Evolutionary conservation across 768 basidiomycete genomes (phyloP).

Genomic region (Gyrodon lividus): DNA sequence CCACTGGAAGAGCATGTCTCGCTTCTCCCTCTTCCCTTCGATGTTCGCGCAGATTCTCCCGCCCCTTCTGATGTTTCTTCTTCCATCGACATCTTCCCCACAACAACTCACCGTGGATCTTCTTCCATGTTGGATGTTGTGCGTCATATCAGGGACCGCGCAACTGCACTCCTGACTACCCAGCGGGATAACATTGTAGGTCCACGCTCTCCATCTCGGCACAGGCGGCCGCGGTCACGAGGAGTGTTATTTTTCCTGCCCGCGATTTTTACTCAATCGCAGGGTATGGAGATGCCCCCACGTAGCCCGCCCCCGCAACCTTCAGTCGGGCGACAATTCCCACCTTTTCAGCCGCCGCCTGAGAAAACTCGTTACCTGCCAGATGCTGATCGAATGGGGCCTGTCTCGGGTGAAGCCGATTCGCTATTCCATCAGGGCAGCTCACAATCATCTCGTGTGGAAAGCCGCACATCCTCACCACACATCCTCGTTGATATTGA

Average conservation of each 20-base stretch:
- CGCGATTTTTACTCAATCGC: conserved; percentile 63
- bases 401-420: conserved; percentile 20
- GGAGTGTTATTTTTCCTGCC: conserved; percentile 82
- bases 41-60: conserved; percentile 57
- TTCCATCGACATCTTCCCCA: conserved; percentile 41
- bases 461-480: conserved; percentile 27
- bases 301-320: conserved; percentile 34
- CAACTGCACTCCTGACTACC: conserved; percentile 44
- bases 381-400: conserved; percentile 35
- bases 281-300: conserved; percentile 28
- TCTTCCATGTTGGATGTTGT: conserved; percentile 52
- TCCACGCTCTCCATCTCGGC: conserved; percentile 48
- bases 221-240: conserved; percentile 48
- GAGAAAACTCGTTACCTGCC: conserved; percentile 46
- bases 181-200: conserved; percentile 35
- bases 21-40: conserved; percentile 64
- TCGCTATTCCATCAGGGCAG: conserved; percentile 25
- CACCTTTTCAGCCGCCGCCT: conserved; percentile 27
- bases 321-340: conserved; percentile 3
- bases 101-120: conserved; percentile 37
- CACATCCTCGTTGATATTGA: conserved; percentile 32
- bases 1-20: conserved; percentile 49
- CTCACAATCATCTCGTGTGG: conserved; percentile 29
- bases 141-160: conserved; percentile 56
- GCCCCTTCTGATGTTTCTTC: conserved; percentile 48